Evolutionary conservation across 176 grass and related monocot genomes (phyloP).

Genomic region (Ananas comosus): DNA sequence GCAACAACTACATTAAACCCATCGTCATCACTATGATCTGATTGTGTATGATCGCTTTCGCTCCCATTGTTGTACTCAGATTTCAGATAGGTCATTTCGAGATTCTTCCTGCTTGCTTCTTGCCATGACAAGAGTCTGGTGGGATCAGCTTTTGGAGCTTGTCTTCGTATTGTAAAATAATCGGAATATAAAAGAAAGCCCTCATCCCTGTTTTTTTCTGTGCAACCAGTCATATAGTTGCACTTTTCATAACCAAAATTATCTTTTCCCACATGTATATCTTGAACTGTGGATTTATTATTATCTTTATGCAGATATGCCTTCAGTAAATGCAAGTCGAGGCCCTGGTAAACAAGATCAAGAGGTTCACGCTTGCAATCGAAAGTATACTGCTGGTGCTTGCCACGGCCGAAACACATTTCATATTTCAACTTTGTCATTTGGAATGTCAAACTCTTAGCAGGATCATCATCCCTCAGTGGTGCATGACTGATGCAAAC

Average conservation of each 20-base stretch:
- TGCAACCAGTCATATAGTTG: slow-evolving; percentile 41
- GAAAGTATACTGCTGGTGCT: slow-evolving; percentile 74
- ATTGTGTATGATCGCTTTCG: slow-evolving; percentile 56
- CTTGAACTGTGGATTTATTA: slow-evolving; percentile 36
- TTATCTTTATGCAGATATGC: slow-evolving; percentile 46
- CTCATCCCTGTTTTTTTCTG: slow-evolving; percentile 59
- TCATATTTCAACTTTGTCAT: slow-evolving; percentile 68
- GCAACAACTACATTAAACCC: slow-evolving; percentile 90
- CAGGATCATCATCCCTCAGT: slow-evolving; percentile 73
- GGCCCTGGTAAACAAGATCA: slow-evolving; percentile 95
- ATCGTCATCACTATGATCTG: slow-evolving; percentile 81
- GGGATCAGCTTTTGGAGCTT: slow-evolving; percentile 85
- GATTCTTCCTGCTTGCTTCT: slow-evolving; percentile 65
- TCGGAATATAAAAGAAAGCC: slow-evolving; percentile 80
- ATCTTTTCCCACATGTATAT: slow-evolving; percentile 28
- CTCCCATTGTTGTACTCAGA: slow-evolving; percentile 55
- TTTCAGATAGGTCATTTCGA: slow-evolving; percentile 33
- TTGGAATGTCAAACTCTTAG: slow-evolving; percentile 66
- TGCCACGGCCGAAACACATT: slow-evolving; percentile 80
- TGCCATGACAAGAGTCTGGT: slow-evolving; percentile 75
- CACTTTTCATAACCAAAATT: slow-evolving; percentile 33
- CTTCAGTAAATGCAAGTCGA: slow-evolving; percentile 74
- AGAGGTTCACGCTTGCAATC: slow-evolving; percentile 89
- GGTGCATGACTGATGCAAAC: slow-evolving; percentile 54
- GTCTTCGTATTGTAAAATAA: slow-evolving; percentile 92